Percentiles rank a stretch among this genome's conserved stretches.
These are phyloP conservation scores for Aspergillus bombycis DNA, from an alignment of 2,329 filamentous ascomycete genomes.

Conservation along the genomic window DNA sequence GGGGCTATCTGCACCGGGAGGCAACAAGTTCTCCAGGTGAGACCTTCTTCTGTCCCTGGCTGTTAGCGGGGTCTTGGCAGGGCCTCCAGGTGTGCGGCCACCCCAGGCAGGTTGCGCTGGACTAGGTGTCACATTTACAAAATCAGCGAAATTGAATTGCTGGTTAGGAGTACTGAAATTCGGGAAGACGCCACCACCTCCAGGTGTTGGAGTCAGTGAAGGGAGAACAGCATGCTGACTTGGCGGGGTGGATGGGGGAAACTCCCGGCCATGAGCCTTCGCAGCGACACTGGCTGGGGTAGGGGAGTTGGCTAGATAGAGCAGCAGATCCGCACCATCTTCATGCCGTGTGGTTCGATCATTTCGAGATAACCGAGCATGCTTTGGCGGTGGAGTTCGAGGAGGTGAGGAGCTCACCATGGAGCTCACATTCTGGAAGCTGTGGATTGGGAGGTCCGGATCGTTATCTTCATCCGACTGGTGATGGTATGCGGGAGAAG, in stretches of 20 bases:
- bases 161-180: conserved; percentile 77
- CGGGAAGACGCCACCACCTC: conserved; percentile 75
- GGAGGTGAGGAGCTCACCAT: conserved; percentile 78
- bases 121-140: conserved; percentile 95
- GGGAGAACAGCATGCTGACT: conserved; percentile 60
- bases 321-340: conserved; percentile 77
- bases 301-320: conserved; percentile 89
- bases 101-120: conserved; percentile 85
- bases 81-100: conserved; percentile 58
- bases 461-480: conserved; percentile 76
- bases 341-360: conserved; percentile 64
- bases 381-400: conserved; percentile 73
- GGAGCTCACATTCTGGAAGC: conserved; percentile 45
- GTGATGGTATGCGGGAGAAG: conserved; percentile 48
- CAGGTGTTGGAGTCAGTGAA: conserved; percentile 58
- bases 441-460: conserved; percentile 68
- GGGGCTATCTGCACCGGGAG: conserved; percentile 55
- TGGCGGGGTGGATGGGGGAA: conserved; percentile 75
- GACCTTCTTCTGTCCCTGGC: conserved; percentile 72
- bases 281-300: conserved; percentile 70
- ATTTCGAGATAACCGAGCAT: conserved; percentile 52
- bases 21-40: conserved; percentile 78
- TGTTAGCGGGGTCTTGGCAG: conserved; percentile 69
- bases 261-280: conserved; percentile 51
- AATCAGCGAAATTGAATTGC: conserved; percentile 92